These are phyloP conservation scores for Fusarium succisae DNA, from an alignment of 2,329 filamentous ascomycete species.

Conservation along the genomic window DNA sequence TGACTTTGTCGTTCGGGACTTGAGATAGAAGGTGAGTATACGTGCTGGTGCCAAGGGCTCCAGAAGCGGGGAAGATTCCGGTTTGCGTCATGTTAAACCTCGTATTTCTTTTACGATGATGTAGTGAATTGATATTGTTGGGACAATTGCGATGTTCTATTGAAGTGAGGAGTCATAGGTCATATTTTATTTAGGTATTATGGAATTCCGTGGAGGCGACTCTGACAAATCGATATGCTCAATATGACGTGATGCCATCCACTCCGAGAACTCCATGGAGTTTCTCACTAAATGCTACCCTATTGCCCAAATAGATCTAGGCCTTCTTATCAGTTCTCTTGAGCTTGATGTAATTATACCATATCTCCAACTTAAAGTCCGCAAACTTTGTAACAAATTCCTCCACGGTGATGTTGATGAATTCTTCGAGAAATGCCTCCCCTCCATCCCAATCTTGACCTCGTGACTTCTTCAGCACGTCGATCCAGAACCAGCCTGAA, in stretches of 20 bases:
- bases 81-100: conserved; percentile 9
- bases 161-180: not conserved
- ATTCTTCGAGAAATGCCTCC: not conserved
- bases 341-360: not conserved
- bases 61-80: conserved; percentile 37
- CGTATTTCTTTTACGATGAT: no score
- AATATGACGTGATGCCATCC: conserved; percentile 20
- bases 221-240: conserved; percentile 13
- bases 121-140: not conserved
- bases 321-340: not conserved
- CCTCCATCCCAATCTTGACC: not conserved
- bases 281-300: not conserved
- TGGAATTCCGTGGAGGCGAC: not conserved
- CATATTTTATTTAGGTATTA: not conserved
- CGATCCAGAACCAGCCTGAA: conserved; percentile 4
- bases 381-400: not conserved
- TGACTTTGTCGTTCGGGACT: conserved; percentile 16
- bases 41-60: conserved; percentile 27
- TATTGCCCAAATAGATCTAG: not conserved
- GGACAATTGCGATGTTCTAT: rapidly evolving
- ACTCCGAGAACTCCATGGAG: not conserved
- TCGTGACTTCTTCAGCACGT: not conserved
- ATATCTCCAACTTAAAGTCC: not conserved
- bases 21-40: conserved; percentile 17
- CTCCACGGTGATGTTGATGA: not conserved